Percentiles rank a stretch among this genome's conserved stretches.
Conservation (phyloP, 2,329 filamentous ascomycete species). For the Penicillium sp. region DNA sequence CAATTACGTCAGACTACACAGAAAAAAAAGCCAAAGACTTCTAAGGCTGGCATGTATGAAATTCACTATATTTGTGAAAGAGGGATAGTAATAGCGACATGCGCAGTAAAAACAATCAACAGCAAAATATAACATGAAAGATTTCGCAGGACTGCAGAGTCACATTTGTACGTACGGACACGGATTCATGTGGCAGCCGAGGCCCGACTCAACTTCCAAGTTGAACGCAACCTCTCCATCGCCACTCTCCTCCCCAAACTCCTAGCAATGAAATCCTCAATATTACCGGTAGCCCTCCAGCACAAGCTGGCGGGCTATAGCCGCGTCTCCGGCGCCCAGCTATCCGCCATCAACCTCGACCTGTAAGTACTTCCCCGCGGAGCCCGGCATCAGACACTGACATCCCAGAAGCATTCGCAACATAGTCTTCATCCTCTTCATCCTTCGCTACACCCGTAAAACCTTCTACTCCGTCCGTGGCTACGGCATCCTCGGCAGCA, state of each 20-base stretch:
- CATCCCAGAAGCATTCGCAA: constrained; percentile 70
- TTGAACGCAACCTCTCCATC: constrained; percentile 15
- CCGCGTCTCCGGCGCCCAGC: constrained; percentile 34
- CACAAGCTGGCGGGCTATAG: constrained; percentile 45
- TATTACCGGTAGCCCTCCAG: constrained; percentile 46
- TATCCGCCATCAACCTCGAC: constrained; percentile 43
- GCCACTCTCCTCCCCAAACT: constrained; percentile 11
- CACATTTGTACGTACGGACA: not conserved
- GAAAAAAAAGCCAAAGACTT: not conserved
- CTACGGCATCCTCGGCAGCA: constrained; percentile 78
- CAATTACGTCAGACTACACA: not conserved
- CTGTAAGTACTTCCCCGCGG: constrained; percentile 38
- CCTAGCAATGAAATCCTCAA: constrained; percentile 40
- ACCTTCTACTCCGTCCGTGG: constrained; percentile 83
- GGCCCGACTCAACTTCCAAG: constrained; percentile 11
- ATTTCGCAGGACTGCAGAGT: not conserved
- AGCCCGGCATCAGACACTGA: not conserved
- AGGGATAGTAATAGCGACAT: not conserved
- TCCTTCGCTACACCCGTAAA: constrained; percentile 79
- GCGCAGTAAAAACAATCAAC: too few relatives aligned
- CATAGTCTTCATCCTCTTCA: constrained; percentile 83
- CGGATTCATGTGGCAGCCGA: constrained; percentile 14
- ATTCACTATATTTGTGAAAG: not conserved
- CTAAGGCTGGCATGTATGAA: not conserved
- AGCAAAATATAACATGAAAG: too few relatives aligned